Percentiles rank a stretch among this genome's conserved stretches.
phyloP scores from a whole-genome alignment of 768 basidiomycete genomes.

The Boletellus sp. region DNA sequence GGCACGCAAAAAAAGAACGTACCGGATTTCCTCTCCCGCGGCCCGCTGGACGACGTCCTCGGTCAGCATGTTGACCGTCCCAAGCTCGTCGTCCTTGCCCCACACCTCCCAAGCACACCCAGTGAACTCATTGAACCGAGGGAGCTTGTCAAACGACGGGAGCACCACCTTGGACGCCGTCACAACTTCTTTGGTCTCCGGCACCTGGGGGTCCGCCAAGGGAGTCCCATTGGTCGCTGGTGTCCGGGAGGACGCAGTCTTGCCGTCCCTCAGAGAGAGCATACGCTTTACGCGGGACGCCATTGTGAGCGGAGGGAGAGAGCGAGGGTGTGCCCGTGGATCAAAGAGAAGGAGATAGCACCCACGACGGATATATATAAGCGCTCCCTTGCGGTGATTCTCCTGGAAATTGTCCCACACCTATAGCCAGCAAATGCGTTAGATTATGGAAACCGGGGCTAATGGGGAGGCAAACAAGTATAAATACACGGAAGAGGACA shows the following conservation, averaged over 20 bases:
- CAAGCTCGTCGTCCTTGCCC: slow-evolving; percentile 63
- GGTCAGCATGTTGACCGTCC: slow-evolving; percentile 64
- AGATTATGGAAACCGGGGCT: too few relatives aligned
- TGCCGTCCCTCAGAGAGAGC: slow-evolving; percentile 7
- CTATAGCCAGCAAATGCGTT: background rate
- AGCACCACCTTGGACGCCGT: slow-evolving; percentile 20
- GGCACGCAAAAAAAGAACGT: slow-evolving; percentile 25
- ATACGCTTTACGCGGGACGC: slow-evolving; percentile 11
- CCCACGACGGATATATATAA: slow-evolving; percentile 3
- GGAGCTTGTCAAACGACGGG: slow-evolving; percentile 48
- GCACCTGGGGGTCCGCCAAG: background rate
- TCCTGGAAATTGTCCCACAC: background rate
- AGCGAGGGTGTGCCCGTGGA: background rate
- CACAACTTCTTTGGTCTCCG: background rate
- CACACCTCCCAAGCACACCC: slow-evolving; percentile 71
- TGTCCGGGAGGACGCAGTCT: background rate
- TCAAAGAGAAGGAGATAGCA: too few relatives aligned
- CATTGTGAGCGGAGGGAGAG: slow-evolving; percentile 10
- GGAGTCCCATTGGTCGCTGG: background rate
- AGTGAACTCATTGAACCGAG: slow-evolving; percentile 37
- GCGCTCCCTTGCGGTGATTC: background rate
- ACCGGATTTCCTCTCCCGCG: slow-evolving; percentile 56
- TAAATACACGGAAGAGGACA: slow-evolving; percentile 2
- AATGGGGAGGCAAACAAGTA: background rate
- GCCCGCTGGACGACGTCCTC: slow-evolving; percentile 57